These are phyloP conservation scores for Silene coronaria DNA, from an alignment of 179 eudicot species.

Conservation along the genomic window DNA sequence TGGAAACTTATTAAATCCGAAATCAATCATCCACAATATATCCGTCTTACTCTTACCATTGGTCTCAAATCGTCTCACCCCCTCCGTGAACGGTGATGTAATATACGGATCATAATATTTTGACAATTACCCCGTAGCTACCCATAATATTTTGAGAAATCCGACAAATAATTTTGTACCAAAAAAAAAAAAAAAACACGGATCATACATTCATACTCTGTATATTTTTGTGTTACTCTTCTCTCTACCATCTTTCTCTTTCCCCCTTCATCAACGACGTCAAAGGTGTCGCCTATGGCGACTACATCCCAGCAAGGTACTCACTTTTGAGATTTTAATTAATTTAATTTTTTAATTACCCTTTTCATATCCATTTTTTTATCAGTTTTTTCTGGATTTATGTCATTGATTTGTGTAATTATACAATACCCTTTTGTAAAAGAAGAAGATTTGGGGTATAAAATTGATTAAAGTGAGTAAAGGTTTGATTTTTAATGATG, in stretches of 20 bases:
- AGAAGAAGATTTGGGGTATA: neutral
- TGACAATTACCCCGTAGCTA: too few species aligned
- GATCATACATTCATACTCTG: neutral
- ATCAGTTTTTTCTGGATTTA: neutral
- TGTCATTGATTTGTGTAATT: neutral
- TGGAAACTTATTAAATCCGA: too few species aligned
- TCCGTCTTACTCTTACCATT: too few species aligned
- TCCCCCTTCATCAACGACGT: neutral
- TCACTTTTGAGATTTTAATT: neutral
- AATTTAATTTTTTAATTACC: neutral
- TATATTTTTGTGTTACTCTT: neutral
- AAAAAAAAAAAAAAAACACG: neutral
- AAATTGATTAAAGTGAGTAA: neutral
- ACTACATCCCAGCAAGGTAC: constrained; percentile 31
- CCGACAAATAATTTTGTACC: neutral
- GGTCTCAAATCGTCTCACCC: too few species aligned
- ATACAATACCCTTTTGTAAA: neutral
- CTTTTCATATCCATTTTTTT: neutral
- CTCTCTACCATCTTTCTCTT: neutral
- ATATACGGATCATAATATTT: too few species aligned
- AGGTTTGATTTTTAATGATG: neutral
- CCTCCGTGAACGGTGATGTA: too few species aligned
- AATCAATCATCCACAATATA: too few species aligned
- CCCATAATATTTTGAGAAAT: neutral
- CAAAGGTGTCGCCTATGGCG: constrained; percentile 31